phyloP scores from a whole-genome alignment of 768 basidiomycete genomes.

The Tylopilus vinaceipallidus region DNA sequence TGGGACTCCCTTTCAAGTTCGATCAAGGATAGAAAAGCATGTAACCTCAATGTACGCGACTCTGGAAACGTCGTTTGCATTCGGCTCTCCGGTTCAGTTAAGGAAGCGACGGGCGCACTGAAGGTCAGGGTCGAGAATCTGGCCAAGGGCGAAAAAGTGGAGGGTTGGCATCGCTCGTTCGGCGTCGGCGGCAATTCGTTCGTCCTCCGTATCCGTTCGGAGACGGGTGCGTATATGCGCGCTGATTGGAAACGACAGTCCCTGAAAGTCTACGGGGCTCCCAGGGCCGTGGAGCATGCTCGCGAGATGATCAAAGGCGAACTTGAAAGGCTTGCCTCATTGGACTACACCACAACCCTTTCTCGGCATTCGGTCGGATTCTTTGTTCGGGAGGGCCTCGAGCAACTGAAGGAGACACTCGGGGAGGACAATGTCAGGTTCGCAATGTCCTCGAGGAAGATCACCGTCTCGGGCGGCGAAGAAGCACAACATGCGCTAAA shows the following conservation, averaged over 20 bases:
- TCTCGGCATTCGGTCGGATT: slow-evolving; percentile 42
- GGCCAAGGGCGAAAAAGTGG: slow-evolving; percentile 47
- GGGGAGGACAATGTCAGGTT: slow-evolving; percentile 55
- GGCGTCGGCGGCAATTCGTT: slow-evolving; percentile 29
- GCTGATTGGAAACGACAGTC: slow-evolving; percentile 44
- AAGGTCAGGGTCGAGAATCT: slow-evolving; percentile 61
- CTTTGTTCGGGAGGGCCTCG: slow-evolving; percentile 50
- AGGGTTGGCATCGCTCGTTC: slow-evolving; percentile 52
- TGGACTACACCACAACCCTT: slow-evolving; percentile 42
- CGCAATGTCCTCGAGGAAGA: slow-evolving; percentile 38
- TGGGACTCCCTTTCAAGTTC: slow-evolving; percentile 46
- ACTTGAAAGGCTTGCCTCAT: slow-evolving; percentile 43
- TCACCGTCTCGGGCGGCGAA: slow-evolving; percentile 56
- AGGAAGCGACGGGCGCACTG: slow-evolving; percentile 51
- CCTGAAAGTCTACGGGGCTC: slow-evolving; percentile 47
- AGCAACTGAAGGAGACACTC: slow-evolving; percentile 48
- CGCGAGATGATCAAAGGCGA: slow-evolving; percentile 45
- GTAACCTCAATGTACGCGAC: slow-evolving; percentile 32
- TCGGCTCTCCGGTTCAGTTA: slow-evolving; percentile 48
- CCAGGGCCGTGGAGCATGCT: slow-evolving; percentile 39
- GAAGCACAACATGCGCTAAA: slow-evolving; percentile 48
- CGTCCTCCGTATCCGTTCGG: slow-evolving; percentile 31
- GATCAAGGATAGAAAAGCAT: slow-evolving; percentile 37
- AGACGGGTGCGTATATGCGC: slow-evolving; percentile 44
- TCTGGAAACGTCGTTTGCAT: slow-evolving; percentile 34